Conservation (phyloP, 2,329 filamentous ascomycete genomes). For the Tolypocladium pustulatum region DNA sequence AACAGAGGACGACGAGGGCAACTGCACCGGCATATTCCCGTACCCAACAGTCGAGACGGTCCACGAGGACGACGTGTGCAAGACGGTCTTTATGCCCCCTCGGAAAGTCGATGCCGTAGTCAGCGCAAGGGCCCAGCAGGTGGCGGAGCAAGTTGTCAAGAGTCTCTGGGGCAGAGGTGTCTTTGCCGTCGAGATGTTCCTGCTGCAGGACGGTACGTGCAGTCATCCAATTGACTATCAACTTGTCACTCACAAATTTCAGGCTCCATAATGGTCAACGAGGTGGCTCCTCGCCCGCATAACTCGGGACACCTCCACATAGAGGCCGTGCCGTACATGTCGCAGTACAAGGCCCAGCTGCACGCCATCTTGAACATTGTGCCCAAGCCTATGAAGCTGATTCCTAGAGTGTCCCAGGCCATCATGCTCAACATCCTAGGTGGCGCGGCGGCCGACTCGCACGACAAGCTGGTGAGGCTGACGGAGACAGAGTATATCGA, state of each 20-base stretch:
- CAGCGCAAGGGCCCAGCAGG: conserved; percentile 56
- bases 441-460: conserved; percentile 53
- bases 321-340: conserved; percentile 69
- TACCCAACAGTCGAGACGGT: conserved; percentile 92
- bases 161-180: conserved; percentile 82
- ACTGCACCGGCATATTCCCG: conserved; percentile 44
- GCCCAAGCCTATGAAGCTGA: conserved; percentile 44
- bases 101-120: conserved; percentile 53
- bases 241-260: conserved; percentile 3
- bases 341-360: conserved; percentile 87
- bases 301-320: conserved; percentile 96
- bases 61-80: conserved; percentile 92
- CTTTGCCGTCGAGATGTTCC: conserved; percentile 94
- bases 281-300: conserved; percentile 72
- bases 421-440: conserved; percentile 80
- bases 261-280: conserved; percentile 66
- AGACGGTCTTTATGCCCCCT: conserved; percentile 79
- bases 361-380: conserved; percentile 67
- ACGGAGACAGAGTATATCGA: conserved; percentile 31
- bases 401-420: conserved; percentile 35
- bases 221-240: background rate
- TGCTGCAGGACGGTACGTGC: conserved; percentile 59
- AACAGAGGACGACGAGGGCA: conserved; percentile 56
- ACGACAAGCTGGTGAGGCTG: conserved; percentile 38
- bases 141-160: conserved; percentile 70